Evolutionary conservation across 768 basidiomycete genomes (phyloP), one percentile per base, ranked within the genome.

Genomic region (Lentinus brumalis): DNA sequence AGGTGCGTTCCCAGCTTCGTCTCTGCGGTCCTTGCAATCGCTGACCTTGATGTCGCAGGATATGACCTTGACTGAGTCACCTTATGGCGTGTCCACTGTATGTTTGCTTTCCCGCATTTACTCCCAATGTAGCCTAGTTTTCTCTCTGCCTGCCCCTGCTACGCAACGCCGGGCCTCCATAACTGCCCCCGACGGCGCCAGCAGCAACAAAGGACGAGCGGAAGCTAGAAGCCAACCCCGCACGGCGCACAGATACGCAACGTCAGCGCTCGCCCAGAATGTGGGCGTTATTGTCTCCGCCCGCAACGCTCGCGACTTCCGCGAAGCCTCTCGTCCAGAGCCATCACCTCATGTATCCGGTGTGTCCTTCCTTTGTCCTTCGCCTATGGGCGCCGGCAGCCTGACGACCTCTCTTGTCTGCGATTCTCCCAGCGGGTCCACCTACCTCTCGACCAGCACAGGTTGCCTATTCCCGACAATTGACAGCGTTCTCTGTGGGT

Each of bases 61-160:
- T 63, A 69, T 56, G 70, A 71, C 40, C 66, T 66, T 30, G 68
- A 71, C 53, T 71, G 57, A 39, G 5, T 16, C n/a, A 12, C 26
- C 10, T 7, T 26, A 29, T 10, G 46, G 21, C 29, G 26, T 49
- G 29, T 26, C 12, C 26, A 12, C 46, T 49, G 46, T 49, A 49
- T 16, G 42, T 44, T 49, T 14, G 46, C 12, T 10, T 18, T 16
- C 21, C 11, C 21, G 18, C 29, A 12, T 49, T 49, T 18, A 49
- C 21, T 12, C 12, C 18, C 42, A 49, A 26, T 49, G 21, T 49
- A 49, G 46, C 46, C 26, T 49, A 29, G 46, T 10, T 49, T 12
- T 30, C 1, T 26, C 7, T 26, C 21, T 26, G 21, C 21, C 21
- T 26, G 1, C 21, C 1, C 21, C 21, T 26, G 21, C 21, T 26